Percentiles rank a stretch among this genome's conserved stretches.
These are phyloP conservation scores for Pseudogymnoascus verrucosus DNA, from an alignment of 2,329 filamentous ascomycete genomes.

Conservation along the genomic window DNA sequence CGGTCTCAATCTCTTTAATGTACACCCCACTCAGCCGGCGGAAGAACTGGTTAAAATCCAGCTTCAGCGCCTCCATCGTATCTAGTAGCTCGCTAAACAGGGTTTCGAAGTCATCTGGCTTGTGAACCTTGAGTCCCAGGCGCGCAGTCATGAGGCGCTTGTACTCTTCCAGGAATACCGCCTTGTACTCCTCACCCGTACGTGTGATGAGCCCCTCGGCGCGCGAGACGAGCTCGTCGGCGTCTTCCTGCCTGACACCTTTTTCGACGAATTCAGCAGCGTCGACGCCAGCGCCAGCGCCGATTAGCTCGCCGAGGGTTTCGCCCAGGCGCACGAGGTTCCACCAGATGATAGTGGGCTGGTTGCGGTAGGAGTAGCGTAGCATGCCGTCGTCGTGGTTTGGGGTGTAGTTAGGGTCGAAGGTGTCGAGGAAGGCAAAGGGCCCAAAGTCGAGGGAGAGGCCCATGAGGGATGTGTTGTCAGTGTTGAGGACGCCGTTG, in stretches of 20 bases:
- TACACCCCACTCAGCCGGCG: constrained; percentile 62
- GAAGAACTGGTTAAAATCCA: constrained; percentile 96
- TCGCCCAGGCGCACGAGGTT: constrained; percentile 90
- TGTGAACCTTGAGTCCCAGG: constrained; percentile 63
- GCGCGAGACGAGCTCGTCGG: constrained; percentile 62
- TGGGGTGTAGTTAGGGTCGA: constrained; percentile 88
- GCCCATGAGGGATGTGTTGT: constrained; percentile 89
- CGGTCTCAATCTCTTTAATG: constrained; percentile 54
- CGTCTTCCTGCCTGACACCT: constrained; percentile 62
- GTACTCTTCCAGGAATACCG: constrained; percentile 83
- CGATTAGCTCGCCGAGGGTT: constrained; percentile 78
- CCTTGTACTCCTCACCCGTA: constrained; percentile 79
- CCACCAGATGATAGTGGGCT: constrained; percentile 98
- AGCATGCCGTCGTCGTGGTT: constrained; percentile 90
- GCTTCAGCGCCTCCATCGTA: constrained; percentile 67
- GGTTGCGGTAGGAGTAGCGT: constrained; percentile 87
- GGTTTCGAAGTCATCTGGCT: constrained; percentile 67
- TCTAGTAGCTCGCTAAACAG: constrained; percentile 80
- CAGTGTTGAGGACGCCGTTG: constrained; percentile 95
- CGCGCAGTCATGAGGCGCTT: constrained; percentile 73
- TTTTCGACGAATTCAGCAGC: constrained; percentile 60
- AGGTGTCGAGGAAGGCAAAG: constrained; percentile 96
- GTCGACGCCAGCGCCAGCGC: constrained; percentile 66
- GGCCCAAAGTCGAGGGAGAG: constrained; percentile 91
- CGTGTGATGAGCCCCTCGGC: constrained; percentile 79